Percentiles rank a stretch among this genome's conserved stretches.
Conservation (phyloP, 2,329 filamentous ascomycete genomes). For the Fusarium mangiferae region DNA sequence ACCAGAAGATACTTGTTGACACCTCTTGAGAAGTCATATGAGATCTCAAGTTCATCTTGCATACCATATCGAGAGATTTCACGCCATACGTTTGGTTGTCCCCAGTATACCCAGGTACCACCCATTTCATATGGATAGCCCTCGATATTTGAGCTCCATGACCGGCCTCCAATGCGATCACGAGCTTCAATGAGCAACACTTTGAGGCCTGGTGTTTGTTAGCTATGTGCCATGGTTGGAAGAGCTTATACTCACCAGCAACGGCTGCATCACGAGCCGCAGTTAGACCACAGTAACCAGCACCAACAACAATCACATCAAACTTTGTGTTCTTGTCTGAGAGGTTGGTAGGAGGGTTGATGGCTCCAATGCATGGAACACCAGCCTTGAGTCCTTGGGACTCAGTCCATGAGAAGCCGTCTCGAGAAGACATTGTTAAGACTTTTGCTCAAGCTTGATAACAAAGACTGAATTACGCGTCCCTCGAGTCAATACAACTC, state of each 20-base stretch:
- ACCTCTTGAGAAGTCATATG: conserved; percentile 54
- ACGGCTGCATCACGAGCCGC: conserved; percentile 44
- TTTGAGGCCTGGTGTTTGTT: conserved; percentile 41
- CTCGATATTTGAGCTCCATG: conserved; percentile 56
- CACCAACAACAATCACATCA: conserved; percentile 47
- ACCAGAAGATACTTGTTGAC: conserved; percentile 55
- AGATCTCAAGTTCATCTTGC: conserved; percentile 51
- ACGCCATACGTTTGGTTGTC: conserved; percentile 55
- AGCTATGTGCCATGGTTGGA: rapidly evolving
- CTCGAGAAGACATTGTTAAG: conserved; percentile 42
- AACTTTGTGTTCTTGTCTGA: conserved; percentile 13
- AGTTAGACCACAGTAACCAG: conserved; percentile 47
- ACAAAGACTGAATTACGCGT: background rate
- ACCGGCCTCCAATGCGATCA: conserved; percentile 60
- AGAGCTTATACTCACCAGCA: conserved; percentile 29
- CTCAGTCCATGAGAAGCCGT: conserved; percentile 48
- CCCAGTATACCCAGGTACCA: conserved; percentile 61
- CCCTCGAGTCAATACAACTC: rapidly evolving
- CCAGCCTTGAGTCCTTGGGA: conserved; percentile 44
- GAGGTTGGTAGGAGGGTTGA: conserved; percentile 41
- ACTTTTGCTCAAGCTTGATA: rapidly evolving
- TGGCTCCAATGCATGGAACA: conserved; percentile 46
- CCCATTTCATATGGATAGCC: conserved; percentile 60
- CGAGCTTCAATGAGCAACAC: conserved; percentile 59
- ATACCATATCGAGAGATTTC: conserved; percentile 60